A percentile compares a stretch with the other conserved stretches of the same genome.
These are phyloP conservation scores for Colletotrichum plurivorum DNA, from an alignment of 2,329 filamentous ascomycete genomes.

Conservation along the genomic window DNA sequence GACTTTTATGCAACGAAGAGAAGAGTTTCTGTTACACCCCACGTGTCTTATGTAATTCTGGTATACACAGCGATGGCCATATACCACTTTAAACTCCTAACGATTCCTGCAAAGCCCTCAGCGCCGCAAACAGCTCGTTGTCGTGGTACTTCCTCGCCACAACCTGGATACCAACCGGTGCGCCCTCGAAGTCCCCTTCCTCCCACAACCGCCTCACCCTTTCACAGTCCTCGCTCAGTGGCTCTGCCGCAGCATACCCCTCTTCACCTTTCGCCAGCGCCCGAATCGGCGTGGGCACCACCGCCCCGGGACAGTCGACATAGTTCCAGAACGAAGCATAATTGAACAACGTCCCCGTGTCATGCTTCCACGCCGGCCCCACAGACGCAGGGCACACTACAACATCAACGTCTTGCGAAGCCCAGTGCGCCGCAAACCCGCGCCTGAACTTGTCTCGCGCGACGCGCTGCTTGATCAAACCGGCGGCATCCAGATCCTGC, in stretches of 20 bases:
- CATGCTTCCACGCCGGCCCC: slow-evolving; percentile 54
- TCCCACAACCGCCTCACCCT: slow-evolving; percentile 51
- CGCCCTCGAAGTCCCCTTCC: slow-evolving; percentile 49
- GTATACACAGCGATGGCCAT: not conserved
- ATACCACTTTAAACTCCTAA: not conserved
- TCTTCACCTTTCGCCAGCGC: slow-evolving; percentile 46
- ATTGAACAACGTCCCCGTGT: slow-evolving; percentile 52
- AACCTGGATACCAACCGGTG: slow-evolving; percentile 56
- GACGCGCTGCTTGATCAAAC: slow-evolving; percentile 45
- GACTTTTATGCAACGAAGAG: too few species aligned
- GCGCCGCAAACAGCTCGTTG: slow-evolving; percentile 50
- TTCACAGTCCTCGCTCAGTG: slow-evolving; percentile 49
- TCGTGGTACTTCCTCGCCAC: slow-evolving; percentile 52
- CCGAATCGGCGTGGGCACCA: slow-evolving; percentile 52
- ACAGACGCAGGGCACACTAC: slow-evolving; percentile 53
- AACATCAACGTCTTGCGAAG: slow-evolving; percentile 53
- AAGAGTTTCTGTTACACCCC: too few species aligned
- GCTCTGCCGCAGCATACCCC: slow-evolving; percentile 41
- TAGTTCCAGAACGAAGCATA: slow-evolving; percentile 56
- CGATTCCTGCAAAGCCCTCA: slow-evolving; percentile 21
- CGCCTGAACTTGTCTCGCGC: slow-evolving; percentile 50
- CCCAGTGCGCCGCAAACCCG: slow-evolving; percentile 52
- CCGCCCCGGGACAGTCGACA: slow-evolving; percentile 53
- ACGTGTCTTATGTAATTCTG: too few species aligned
- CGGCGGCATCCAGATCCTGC: slow-evolving; percentile 30